A percentile compares a stretch with the other conserved stretches of the same genome.
Conservation (phyloP, 2,329 filamentous ascomycete genomes). For the Tolypocladium ovalisporum region DNA sequence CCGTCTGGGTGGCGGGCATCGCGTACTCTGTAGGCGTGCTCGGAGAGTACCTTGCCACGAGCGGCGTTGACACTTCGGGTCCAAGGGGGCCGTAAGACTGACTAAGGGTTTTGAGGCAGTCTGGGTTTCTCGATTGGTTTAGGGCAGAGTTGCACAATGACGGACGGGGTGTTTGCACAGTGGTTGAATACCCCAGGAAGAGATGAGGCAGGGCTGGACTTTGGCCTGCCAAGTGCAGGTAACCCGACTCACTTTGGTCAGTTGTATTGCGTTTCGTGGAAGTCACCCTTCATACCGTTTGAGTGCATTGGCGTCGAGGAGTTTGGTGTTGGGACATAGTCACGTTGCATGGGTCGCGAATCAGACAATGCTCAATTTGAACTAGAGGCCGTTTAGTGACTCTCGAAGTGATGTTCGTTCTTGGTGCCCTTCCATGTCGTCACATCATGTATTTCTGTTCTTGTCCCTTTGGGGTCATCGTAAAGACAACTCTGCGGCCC, state of each 20-base stretch:
- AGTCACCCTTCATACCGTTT: background rate
- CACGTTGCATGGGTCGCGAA: background rate
- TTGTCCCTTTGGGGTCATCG: background rate
- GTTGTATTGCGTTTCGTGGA: background rate
- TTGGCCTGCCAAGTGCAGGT: background rate
- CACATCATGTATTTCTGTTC: background rate
- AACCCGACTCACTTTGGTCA: background rate
- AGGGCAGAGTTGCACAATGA: background rate
- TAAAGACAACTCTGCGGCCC: background rate
- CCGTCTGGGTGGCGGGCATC: slow-evolving; percentile 41
- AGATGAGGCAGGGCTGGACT: background rate
- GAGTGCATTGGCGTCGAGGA: background rate
- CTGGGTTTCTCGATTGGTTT: background rate
- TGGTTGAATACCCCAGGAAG: background rate
- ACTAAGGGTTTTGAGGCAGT: background rate
- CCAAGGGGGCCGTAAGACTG: slow-evolving; percentile 18
- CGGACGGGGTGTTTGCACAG: background rate
- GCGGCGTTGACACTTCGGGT: slow-evolving; percentile 30
- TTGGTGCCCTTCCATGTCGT: background rate
- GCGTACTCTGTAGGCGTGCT: slow-evolving; percentile 49
- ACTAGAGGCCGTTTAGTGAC: background rate
- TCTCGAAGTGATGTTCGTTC: background rate
- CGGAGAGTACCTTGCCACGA: slow-evolving; percentile 44
- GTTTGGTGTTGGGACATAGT: background rate
- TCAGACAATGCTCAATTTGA: background rate